These are phyloP conservation scores for Penicillium sp. DNA, from an alignment of 2,329 filamentous ascomycete genomes.

Conservation along the genomic window DNA sequence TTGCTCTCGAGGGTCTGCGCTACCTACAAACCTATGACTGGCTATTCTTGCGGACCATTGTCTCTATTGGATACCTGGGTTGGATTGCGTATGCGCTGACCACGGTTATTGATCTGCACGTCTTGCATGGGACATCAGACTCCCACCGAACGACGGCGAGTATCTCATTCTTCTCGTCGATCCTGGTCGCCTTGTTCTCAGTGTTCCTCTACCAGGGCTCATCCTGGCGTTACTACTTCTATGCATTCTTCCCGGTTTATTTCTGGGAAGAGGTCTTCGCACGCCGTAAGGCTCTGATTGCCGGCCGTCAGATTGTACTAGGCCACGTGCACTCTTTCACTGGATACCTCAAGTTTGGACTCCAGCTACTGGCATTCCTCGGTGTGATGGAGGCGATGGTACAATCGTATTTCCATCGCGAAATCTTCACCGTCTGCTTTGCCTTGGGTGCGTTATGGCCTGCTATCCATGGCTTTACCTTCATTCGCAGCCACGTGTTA, in stretches of 20 bases:
- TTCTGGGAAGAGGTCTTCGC: conserved; percentile 98
- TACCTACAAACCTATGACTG: conserved; percentile 99
- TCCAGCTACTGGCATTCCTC: conserved; percentile 69
- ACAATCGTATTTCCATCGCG: conserved; percentile 85
- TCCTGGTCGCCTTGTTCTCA: conserved; percentile 73
- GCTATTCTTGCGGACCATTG: conserved; percentile 86
- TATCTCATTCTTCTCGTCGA: conserved; percentile 68
- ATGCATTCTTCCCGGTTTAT: conserved; percentile 85
- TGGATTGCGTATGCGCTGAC: conserved; percentile 94
- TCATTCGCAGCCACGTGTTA: conserved; percentile 64
- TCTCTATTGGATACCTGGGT: conserved; percentile 87
- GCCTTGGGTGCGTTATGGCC: conserved; percentile 78
- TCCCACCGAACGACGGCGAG: conserved; percentile 63
- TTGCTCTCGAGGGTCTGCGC: conserved; percentile 76
- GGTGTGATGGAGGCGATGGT: conserved; percentile 77
- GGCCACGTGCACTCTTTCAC: conserved; percentile 63
- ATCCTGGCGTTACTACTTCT: conserved; percentile 81
- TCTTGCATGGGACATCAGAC: conserved; percentile 69
- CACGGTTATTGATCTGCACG: conserved; percentile 83
- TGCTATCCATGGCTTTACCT: conserved; percentile 67
- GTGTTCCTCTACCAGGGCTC: conserved; percentile 78
- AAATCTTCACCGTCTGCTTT: conserved; percentile 81
- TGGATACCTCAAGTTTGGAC: conserved; percentile 57
- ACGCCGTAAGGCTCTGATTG: conserved; percentile 65
- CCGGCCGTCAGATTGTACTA: conserved; percentile 69